Conservation (phyloP, 192 early-diverging fungal genomes). For the Backusella mclennaniae region DNA sequence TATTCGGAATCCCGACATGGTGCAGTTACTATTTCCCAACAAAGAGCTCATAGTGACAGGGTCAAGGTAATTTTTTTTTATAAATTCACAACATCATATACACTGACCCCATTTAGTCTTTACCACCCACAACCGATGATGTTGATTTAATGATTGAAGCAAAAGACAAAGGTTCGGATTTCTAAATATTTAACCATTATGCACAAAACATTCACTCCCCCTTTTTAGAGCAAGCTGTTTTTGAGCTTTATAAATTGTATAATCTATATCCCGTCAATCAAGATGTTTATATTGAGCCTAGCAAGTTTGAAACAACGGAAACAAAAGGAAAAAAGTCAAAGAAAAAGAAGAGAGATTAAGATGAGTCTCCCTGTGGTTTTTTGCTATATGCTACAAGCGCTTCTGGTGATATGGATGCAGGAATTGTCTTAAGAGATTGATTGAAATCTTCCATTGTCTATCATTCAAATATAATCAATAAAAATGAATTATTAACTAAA, state of each 20-base stretch:
- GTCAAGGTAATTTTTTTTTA: conserved; percentile 10
- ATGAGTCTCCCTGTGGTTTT: background rate
- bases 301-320: conserved; percentile 12
- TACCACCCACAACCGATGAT: conserved; percentile 45
- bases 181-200: background rate
- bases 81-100: background rate
- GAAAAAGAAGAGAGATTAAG: background rate
- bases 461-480: background rate
- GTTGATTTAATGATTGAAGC: conserved; percentile 58
- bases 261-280: conserved; percentile 28
- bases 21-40: conserved; percentile 38
- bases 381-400: conserved; percentile 6
- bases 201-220: background rate
- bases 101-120: background rate
- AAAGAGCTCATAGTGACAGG: conserved; percentile 44
- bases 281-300: conserved; percentile 2
- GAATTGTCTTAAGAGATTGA: conserved; percentile 16
- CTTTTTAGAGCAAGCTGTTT: conserved; percentile 47
- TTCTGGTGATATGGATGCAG: conserved; percentile 14
- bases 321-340: conserved; percentile 25
- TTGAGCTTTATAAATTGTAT: conserved; percentile 40
- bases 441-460: conserved; percentile 25
- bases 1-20: conserved; percentile 42
- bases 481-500: background rate
- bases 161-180: conserved; percentile 45